These are phyloP conservation scores for Diutina neorugosa DNA, from an alignment of 1,139 yeast genomes.

Conservation along the genomic window DNA sequence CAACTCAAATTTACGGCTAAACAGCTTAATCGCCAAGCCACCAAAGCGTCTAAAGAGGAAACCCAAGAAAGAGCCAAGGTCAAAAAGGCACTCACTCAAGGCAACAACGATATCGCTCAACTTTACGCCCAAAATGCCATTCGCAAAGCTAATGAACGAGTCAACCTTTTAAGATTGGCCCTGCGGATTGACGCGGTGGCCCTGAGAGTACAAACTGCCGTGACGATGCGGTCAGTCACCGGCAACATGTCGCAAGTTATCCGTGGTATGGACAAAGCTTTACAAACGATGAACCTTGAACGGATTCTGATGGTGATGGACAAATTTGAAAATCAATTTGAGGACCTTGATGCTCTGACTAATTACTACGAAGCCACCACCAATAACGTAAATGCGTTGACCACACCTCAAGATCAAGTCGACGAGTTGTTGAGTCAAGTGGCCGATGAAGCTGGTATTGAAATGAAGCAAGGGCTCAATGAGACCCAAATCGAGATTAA, in stretches of 20 bases:
- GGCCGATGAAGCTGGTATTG: conserved; percentile 97
- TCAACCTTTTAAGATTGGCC: conserved; percentile 70
- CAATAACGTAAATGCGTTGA: conserved; percentile 73
- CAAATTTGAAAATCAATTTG: conserved; percentile 91
- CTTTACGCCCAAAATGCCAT: conserved; percentile 94
- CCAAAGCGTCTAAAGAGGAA: conserved; percentile 85
- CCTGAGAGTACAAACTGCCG: conserved; percentile 92
- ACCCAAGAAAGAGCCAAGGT: conserved; percentile 77
- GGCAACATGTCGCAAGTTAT: conserved; percentile 91
- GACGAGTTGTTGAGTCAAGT: conserved; percentile 85
- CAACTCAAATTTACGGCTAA: conserved; percentile 78
- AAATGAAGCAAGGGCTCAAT: conserved; percentile 69
- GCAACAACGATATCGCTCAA: conserved; percentile 87
- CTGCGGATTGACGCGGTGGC: conserved; percentile 95
- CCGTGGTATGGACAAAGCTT: conserved; percentile 91
- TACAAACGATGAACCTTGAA: conserved; percentile 92
- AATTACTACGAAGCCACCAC: conserved; percentile 90
- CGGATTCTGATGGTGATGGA: conserved; percentile 92
- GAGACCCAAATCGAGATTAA: conserved; percentile 38
- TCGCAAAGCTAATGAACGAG: conserved; percentile 77
- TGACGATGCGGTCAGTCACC: conserved; percentile 89
- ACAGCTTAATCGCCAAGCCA: conserved; percentile 81
- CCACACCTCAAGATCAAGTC: conserved; percentile 93
- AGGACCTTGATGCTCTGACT: conserved; percentile 88
- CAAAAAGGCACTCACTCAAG: conserved; percentile 78